These are phyloP conservation scores for Atkinsonella texensis DNA, from an alignment of 2,329 filamentous ascomycete genomes.

Conservation along the genomic window DNA sequence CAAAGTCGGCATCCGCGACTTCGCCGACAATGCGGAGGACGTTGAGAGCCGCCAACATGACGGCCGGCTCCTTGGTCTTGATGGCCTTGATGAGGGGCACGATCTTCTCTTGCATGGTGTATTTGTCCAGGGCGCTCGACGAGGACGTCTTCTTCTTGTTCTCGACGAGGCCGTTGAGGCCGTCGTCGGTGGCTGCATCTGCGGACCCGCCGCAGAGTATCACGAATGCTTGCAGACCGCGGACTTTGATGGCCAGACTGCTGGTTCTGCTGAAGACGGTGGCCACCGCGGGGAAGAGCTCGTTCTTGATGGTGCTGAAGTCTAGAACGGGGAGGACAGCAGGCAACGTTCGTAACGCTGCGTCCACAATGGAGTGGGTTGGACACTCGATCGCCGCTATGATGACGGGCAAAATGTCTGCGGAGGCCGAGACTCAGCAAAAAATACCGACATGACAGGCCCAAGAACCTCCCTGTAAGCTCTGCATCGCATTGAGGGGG, in stretches of 20 bases:
- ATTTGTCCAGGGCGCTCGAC: constrained; percentile 83
- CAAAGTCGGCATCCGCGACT: constrained; percentile 76
- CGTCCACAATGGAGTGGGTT: constrained; percentile 81
- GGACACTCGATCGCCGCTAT: constrained; percentile 74
- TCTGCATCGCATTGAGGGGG: neutral
- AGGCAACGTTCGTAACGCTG: constrained; percentile 66
- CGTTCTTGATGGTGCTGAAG: constrained; percentile 94
- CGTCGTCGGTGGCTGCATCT: constrained; percentile 37
- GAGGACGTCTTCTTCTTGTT: constrained; percentile 51
- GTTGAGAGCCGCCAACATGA: constrained; percentile 86
- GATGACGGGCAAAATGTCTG: constrained; percentile 80
- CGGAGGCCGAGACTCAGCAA: no score
- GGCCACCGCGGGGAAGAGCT: constrained; percentile 87
- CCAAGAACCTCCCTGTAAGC: no score
- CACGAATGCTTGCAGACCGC: constrained; percentile 79
- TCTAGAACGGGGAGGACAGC: constrained; percentile 79
- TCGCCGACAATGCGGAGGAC: constrained; percentile 76
- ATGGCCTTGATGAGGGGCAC: constrained; percentile 82
- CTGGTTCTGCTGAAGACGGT: constrained; percentile 85
- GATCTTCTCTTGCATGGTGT: constrained; percentile 96
- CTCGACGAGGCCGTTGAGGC: constrained; percentile 58
- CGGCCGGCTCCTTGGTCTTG: constrained; percentile 94
- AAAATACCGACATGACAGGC: neutral
- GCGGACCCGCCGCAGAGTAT: constrained; percentile 72
- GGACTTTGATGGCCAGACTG: constrained; percentile 88